Base-by-base conservation (phyloP, 164 flowering plant species). In the Houttuynia cordata region DNA sequence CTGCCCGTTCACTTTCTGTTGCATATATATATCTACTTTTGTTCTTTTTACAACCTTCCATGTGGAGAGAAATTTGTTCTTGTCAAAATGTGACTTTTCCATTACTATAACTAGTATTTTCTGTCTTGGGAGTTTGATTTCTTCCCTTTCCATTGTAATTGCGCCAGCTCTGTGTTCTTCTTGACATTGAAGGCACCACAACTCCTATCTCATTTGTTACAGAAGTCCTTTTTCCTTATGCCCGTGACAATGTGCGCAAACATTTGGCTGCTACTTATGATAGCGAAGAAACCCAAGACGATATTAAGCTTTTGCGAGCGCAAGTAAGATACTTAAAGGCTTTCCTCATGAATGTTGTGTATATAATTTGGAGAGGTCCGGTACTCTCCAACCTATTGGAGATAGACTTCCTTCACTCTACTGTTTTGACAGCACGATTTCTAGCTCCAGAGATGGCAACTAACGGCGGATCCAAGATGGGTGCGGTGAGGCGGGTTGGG, bases 121-220 rank as follows among this genome's bases (percentile, higher is more conserved):
- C 14, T 8, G 14, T 12, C 49, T 1, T 10, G 17, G 24, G 37
- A 13, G 41, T 53, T 18, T 53, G 10, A 17, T 20, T 53, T 21
- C 42, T 56, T 56, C 17, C 20, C 8, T 37, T 47, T 49, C 51
- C 9, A 14, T 51, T 51, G 1, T 15, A 20, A 34, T 51, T 51
- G 42, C 50, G 45, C 8, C 37, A 94, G 99, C 83, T 80, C 10
- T 91, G 90, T 78, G 80, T 94, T 73, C 80, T 94, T 68, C 96
- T 94, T 65, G 99, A 94, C 76, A 94, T 94, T 73, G 99, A 91
- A 74, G 99, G 99, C 59, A 91, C 99, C 8, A 88, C 97, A 1
- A 94, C 96, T 37, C 99, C 97, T 1, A 94, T 91, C 73, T 79
- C 96, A 65, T 94, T 94, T 74, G 97, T 94, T 41, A 73, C 81